phyloP scores from a whole-genome alignment of 371 early-diverging fungal genomes.

The Mortierella sp. region DNA sequence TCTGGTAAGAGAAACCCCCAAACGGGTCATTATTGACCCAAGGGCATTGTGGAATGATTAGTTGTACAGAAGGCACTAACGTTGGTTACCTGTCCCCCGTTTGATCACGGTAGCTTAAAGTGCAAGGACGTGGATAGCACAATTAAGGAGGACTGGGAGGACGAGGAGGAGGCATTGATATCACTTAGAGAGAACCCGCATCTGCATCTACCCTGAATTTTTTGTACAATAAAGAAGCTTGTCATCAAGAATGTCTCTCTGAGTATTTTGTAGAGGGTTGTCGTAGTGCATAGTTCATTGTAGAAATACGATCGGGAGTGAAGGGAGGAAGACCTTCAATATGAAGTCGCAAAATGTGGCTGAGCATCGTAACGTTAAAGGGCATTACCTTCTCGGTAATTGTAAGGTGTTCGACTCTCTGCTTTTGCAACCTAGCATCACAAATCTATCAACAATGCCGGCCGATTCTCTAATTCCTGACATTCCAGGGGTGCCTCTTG shows the following conservation, averaged over 20 bases:
- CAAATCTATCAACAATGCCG: slow-evolving; percentile 36
- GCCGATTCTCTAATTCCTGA: slow-evolving; percentile 56
- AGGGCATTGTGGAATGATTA: background rate
- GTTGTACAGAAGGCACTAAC: background rate
- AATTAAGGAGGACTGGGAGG: background rate
- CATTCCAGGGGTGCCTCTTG: slow-evolving; percentile 58
- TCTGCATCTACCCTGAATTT: slow-evolving; percentile 24
- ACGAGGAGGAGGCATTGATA: slow-evolving; percentile 15
- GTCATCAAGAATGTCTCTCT: no score
- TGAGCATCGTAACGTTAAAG: no score
- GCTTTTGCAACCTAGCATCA: background rate
- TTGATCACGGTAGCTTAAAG: background rate
- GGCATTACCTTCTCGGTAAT: no score
- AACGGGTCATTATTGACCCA: no score
- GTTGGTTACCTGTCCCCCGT: background rate
- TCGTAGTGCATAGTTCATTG: no score
- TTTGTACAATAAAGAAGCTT: slow-evolving; percentile 16
- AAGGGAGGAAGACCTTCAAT: no score
- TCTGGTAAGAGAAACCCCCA: slow-evolving; percentile 52
- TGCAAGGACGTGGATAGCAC: background rate
- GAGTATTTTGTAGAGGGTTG: no score
- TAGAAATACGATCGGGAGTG: no score
- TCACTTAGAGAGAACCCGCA: slow-evolving; percentile 22
- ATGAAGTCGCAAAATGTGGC: no score
- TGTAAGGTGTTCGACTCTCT: no score